Conservation (phyloP, 768 basidiomycete genomes). For the Botryobasidium botryosum region DNA sequence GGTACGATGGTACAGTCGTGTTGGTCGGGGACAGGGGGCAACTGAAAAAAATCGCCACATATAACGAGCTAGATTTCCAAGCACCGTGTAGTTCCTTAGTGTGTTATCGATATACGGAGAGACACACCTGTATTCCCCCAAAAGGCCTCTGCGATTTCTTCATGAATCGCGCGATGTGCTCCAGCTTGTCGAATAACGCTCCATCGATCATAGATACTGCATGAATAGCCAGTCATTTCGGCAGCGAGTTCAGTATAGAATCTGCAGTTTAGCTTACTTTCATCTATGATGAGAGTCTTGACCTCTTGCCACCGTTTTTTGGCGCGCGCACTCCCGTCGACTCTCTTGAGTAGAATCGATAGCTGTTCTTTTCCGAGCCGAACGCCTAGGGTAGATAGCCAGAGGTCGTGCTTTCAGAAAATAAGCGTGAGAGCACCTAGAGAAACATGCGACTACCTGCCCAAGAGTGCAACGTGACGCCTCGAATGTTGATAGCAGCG, state of each 20-base stretch:
- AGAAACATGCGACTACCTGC: conserved; percentile 3
- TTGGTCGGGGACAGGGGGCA: conserved; percentile 26
- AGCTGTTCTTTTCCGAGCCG: conserved; percentile 48
- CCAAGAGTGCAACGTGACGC: conserved; percentile 8
- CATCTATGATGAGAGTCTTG: conserved; percentile 63
- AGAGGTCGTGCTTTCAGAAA: too few relatives aligned
- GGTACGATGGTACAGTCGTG: conserved; percentile 17
- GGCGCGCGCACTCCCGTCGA: conserved; percentile 35
- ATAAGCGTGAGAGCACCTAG: conserved; percentile 2
- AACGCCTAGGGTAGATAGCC: conserved; percentile 56
- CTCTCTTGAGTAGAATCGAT: conserved; percentile 36
- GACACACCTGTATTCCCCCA: conserved; percentile 25
- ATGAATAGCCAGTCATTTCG: conserved; percentile 1
- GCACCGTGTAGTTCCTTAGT: background rate
- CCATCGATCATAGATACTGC: conserved; percentile 5
- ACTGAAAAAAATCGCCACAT: conserved; percentile 31
- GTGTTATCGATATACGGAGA: background rate
- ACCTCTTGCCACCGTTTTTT: conserved; percentile 45
- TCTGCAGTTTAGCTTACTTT: conserved; percentile 46
- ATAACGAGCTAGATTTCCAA: conserved; percentile 20
- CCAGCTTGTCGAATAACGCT: conserved; percentile 24
- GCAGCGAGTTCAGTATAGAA: background rate
- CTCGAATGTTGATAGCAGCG: conserved; percentile 8
- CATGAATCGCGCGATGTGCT: conserved; percentile 21
- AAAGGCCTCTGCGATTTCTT: conserved; percentile 19